phyloP scores from a whole-genome alignment of 257 asterid genomes.

The Plectranthus barbatus region DNA sequence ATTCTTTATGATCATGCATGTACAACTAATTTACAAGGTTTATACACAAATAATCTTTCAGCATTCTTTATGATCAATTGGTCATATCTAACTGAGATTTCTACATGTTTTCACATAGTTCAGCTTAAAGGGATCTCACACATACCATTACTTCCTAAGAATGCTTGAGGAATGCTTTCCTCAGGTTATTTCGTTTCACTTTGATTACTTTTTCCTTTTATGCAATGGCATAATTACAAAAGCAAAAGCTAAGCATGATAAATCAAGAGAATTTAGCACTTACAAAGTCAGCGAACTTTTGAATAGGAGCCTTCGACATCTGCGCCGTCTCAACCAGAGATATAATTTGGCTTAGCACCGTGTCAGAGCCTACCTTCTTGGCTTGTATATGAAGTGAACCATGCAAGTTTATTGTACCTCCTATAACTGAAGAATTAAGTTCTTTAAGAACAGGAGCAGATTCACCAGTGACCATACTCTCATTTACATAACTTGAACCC shows the following conservation, averaged over 20 bases:
- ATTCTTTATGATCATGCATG: conserved; percentile 6
- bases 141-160: background rate
- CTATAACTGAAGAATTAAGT: conserved; percentile 55
- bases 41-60: background rate
- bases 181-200: background rate
- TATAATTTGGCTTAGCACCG: conserved; percentile 94
- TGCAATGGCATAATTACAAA: conserved; percentile 2
- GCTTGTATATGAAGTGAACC: conserved; percentile 88
- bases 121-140: background rate
- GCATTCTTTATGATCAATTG: conserved; percentile 1
- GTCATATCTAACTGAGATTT: background rate
- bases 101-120: background rate
- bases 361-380: conserved; percentile 84
- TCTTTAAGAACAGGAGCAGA: conserved; percentile 75
- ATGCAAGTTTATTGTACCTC: conserved; percentile 92
- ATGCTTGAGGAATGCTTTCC: background rate
- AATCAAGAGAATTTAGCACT: conserved; percentile 28
- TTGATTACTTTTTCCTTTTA: background rate
- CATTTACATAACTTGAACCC: conserved; percentile 96
- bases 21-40: background rate
- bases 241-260: conserved; percentile 2
- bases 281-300: conserved; percentile 90
- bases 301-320: conserved; percentile 99
- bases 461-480: conserved; percentile 99
- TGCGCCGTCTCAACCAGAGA: conserved; percentile 98